Conservation (phyloP, 768 basidiomycete species). For the Lactarius akahatsu region DNA sequence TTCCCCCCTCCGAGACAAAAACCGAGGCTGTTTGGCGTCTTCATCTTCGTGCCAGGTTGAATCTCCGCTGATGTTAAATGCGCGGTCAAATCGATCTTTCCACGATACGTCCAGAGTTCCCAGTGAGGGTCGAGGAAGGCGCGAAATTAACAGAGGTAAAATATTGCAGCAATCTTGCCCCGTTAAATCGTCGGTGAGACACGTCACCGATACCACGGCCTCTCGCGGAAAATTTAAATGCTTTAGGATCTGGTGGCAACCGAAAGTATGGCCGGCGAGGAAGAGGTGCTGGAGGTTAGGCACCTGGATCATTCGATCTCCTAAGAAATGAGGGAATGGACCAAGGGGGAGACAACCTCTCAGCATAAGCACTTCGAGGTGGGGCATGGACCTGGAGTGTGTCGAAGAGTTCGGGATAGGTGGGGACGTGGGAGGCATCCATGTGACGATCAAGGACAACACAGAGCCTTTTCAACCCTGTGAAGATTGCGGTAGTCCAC, state of each 20-base stretch:
- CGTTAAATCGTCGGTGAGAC: conserved; percentile 16
- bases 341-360: conserved; percentile 14
- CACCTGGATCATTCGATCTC: neutral
- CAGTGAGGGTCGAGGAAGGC: conserved; percentile 20
- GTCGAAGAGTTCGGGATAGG: conserved; percentile 18
- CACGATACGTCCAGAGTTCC: conserved; percentile 24
- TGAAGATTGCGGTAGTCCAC: conserved; percentile 7
- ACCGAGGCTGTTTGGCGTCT: neutral
- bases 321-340: neutral
- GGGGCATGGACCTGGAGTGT: conserved; percentile 9
- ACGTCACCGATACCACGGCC: neutral
- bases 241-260: conserved; percentile 15
- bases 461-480: conserved; percentile 5
- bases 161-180: conserved; percentile 22
- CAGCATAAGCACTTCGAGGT: conserved; percentile 13
- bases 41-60: conserved; percentile 15
- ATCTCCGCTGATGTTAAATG: conserved; percentile 13
- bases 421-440: conserved; percentile 5
- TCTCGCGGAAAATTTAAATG: conserved; percentile 13
- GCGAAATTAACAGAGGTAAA: conserved; percentile 15
- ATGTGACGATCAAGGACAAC: conserved; percentile 3
- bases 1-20: neutral
- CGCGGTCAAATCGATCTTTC: conserved; percentile 16
- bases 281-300: conserved; percentile 10
- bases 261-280: conserved; percentile 8